Conservation (phyloP, 345 rosid genomes). For the Populus simonii region DNA sequence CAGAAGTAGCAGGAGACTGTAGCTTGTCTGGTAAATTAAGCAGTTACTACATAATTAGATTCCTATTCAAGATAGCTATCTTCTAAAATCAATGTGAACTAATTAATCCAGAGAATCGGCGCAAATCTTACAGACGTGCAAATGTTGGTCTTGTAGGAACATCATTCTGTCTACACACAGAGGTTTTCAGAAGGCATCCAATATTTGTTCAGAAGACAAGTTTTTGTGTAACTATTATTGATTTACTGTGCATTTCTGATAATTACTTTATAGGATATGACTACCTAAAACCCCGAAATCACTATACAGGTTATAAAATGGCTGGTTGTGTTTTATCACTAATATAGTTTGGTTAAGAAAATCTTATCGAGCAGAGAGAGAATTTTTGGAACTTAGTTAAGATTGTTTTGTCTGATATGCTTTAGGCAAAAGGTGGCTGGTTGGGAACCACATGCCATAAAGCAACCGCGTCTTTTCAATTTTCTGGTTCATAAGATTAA, state of each 20-base stretch:
- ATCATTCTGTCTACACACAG: neutral
- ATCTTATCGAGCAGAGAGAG: slow-evolving; percentile 71
- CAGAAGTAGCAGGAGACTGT: neutral
- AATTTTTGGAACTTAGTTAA: slow-evolving; percentile 56
- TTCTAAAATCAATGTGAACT: neutral
- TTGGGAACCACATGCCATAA: slow-evolving; percentile 34
- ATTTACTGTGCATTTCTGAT: neutral
- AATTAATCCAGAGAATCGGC: neutral
- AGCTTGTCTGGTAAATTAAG: neutral
- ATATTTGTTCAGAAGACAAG: neutral
- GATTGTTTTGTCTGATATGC: slow-evolving; percentile 22
- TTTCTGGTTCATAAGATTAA: neutral
- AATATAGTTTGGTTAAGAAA: slow-evolving; percentile 17
- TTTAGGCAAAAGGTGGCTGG: slow-evolving; percentile 12
- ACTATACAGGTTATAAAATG: slow-evolving; percentile 2
- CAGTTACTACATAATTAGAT: slow-evolving; percentile 1
- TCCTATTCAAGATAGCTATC: neutral
- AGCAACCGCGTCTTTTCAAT: slow-evolving; percentile 17
- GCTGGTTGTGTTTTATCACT: slow-evolving; percentile 4
- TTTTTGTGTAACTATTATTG: neutral
- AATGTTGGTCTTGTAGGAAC: neutral
- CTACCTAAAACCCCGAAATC: neutral
- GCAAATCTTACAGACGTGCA: neutral
- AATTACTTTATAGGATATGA: neutral
- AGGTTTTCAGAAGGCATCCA: neutral